A percentile compares a stretch with the other conserved stretches of the same genome.
Conservation (phyloP, 495 filamentous ascomycete genomes). For the Penicilliopsis zonata region DNA sequence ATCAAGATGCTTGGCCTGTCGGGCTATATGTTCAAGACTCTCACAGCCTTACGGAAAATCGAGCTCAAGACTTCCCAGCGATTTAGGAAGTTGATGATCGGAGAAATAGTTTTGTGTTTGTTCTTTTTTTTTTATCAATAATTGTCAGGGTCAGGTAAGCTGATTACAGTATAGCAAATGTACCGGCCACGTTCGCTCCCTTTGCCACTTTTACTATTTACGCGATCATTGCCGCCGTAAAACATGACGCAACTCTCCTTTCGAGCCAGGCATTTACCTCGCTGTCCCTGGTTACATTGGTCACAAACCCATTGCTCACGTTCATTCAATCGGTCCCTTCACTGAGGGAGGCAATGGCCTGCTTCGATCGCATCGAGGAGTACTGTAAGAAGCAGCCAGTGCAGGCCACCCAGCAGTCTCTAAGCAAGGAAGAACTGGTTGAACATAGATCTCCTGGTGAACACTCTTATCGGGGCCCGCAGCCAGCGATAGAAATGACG, state of each 20-base stretch:
- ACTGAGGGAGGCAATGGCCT: slow-evolving; percentile 22
- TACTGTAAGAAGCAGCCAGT: slow-evolving; percentile 14
- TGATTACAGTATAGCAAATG: too few relatives aligned
- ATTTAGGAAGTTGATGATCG: too few relatives aligned
- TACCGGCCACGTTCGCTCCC: slow-evolving; percentile 6
- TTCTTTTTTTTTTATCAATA: too few relatives aligned
- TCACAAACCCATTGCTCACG: slow-evolving; percentile 8
- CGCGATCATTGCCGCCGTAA: slow-evolving; percentile 1
- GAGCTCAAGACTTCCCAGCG: too few relatives aligned
- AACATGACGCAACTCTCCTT: slow-evolving; percentile 4
- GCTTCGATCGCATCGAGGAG: slow-evolving; percentile 29
- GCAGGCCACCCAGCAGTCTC: neutral
- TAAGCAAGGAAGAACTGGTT: neutral
- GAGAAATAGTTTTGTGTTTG: too few relatives aligned
- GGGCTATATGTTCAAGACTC: too few relatives aligned
- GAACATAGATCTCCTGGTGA: too few relatives aligned
- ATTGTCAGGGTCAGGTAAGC: too few relatives aligned
- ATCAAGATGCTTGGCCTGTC: too few relatives aligned
- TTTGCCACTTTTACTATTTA: slow-evolving; percentile 9
- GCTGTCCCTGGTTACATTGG: slow-evolving; percentile 9
- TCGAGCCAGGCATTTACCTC: slow-evolving; percentile 8
- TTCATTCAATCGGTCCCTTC: slow-evolving; percentile 26
- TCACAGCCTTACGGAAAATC: too few relatives aligned
- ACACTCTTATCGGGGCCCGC: too few relatives aligned
- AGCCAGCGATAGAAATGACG: too few relatives aligned